Conservation (phyloP, 495 filamentous ascomycete species). For the Lepidopterella palustris region DNA sequence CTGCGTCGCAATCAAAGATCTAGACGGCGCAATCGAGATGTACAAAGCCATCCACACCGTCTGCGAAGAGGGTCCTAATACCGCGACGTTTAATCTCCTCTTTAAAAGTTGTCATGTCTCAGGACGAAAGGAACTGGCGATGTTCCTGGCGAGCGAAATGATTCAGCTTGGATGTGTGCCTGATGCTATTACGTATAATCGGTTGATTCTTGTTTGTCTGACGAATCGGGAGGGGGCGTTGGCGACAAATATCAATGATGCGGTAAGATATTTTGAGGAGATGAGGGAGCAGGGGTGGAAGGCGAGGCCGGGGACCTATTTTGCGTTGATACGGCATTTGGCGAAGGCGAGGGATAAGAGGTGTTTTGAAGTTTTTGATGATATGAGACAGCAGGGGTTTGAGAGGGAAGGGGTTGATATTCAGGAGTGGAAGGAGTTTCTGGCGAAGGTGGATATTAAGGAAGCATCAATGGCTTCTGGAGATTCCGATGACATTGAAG, state of each 20-base stretch:
- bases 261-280: constrained; percentile 52
- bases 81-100: constrained; percentile 60
- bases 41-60: constrained; percentile 67
- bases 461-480: too few species aligned
- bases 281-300: constrained; percentile 39
- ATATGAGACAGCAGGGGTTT: constrained; percentile 6
- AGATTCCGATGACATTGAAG: too few species aligned
- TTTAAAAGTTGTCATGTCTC: constrained; percentile 52
- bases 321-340: constrained; percentile 10
- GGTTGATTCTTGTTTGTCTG: constrained; percentile 60
- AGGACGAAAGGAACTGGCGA: constrained; percentile 48
- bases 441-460: too few species aligned
- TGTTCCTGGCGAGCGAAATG: constrained; percentile 73
- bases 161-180: constrained; percentile 53
- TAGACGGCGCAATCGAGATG: constrained; percentile 53
- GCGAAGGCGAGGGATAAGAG: constrained; percentile 6
- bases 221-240: too few species aligned
- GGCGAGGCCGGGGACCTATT: constrained; percentile 39
- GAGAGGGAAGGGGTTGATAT: too few species aligned
- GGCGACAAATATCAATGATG: constrained; percentile 49
- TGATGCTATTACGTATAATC: constrained; percentile 57
- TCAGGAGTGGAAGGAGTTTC: too few species aligned
- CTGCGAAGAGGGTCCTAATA: constrained; percentile 51
- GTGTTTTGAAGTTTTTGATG: constrained; percentile 4
- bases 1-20: constrained; percentile 36